These are phyloP conservation scores for Pachyrhizus erosus DNA, from an alignment of 306 rosid species.

Conservation along the genomic window DNA sequence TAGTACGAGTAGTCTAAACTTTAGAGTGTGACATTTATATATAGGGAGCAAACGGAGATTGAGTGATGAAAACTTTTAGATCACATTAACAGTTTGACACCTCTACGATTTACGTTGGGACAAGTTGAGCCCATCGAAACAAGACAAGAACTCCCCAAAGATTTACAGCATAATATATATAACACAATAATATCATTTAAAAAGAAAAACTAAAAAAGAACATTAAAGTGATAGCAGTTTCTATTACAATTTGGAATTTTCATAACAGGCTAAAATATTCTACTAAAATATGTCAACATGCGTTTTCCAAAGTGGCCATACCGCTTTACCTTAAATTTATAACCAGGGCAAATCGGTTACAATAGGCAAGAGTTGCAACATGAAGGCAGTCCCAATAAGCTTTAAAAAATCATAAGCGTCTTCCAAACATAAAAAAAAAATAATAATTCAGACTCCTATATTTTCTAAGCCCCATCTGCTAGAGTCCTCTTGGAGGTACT, in stretches of 20 bases:
- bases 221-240: slow-evolving; percentile 13
- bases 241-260: slow-evolving; percentile 24
- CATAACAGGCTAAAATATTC: slow-evolving; percentile 13
- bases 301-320: slow-evolving; percentile 14
- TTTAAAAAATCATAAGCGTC: background rate
- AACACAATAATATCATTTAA: background rate
- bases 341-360: slow-evolving; percentile 9
- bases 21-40: no score
- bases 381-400: background rate
- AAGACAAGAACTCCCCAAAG: background rate
- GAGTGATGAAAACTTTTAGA: background rate
- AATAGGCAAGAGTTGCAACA: slow-evolving; percentile 23
- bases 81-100: background rate
- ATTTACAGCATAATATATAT: background rate
- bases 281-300: slow-evolving; percentile 8
- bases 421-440: slow-evolving; percentile 19
- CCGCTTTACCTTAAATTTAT: background rate
- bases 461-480: slow-evolving; percentile 79
- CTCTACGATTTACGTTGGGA: background rate
- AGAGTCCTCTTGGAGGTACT: slow-evolving; percentile 91
- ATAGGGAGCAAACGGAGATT: no score
- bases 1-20: background rate
- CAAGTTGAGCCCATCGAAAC: background rate
- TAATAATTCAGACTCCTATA: background rate
- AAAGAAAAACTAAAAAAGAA: background rate